Conservation (phyloP, 179 eudicot genomes). For the Camellia oleifera region DNA sequence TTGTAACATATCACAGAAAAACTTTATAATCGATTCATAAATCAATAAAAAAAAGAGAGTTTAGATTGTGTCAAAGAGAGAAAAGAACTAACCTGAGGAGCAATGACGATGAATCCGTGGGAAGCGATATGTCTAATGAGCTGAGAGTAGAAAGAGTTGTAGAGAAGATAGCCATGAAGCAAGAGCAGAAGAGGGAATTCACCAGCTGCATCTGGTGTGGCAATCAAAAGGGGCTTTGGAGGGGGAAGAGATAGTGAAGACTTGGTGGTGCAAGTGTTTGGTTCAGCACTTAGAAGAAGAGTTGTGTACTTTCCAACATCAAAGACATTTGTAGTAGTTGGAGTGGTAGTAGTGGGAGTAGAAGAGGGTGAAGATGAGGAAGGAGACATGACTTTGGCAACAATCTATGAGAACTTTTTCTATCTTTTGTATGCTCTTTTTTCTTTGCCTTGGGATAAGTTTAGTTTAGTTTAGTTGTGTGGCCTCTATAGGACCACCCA, state of each 20-base stretch:
- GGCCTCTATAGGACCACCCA: constrained; percentile 21
- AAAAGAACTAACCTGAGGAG: constrained; percentile 51
- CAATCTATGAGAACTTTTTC: neutral
- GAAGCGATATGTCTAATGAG: constrained; percentile 59
- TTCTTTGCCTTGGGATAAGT: constrained; percentile 20
- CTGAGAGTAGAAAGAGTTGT: constrained; percentile 60
- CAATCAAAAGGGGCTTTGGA: constrained; percentile 63
- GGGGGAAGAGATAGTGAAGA: constrained; percentile 25
- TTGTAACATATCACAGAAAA: no score
- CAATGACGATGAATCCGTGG: constrained; percentile 66
- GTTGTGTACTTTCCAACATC: constrained; percentile 30
- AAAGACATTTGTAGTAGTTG: constrained; percentile 19
- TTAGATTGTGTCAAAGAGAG: no score
- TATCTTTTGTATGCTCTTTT: neutral
- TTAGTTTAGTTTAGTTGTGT: constrained; percentile 23
- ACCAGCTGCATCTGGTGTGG: constrained; percentile 47
- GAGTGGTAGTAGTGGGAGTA: neutral
- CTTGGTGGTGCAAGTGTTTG: neutral
- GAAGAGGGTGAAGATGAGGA: constrained; percentile 16
- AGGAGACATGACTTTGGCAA: constrained; percentile 16
- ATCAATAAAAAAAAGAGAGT: no score
- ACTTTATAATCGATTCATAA: no score
- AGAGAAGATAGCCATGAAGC: constrained; percentile 58
- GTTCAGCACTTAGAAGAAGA: constrained; percentile 13
- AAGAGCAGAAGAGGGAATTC: constrained; percentile 45